phyloP scores from a whole-genome alignment of 495 filamentous ascomycete genomes.

The Tuber microsphaerosporum region DNA sequence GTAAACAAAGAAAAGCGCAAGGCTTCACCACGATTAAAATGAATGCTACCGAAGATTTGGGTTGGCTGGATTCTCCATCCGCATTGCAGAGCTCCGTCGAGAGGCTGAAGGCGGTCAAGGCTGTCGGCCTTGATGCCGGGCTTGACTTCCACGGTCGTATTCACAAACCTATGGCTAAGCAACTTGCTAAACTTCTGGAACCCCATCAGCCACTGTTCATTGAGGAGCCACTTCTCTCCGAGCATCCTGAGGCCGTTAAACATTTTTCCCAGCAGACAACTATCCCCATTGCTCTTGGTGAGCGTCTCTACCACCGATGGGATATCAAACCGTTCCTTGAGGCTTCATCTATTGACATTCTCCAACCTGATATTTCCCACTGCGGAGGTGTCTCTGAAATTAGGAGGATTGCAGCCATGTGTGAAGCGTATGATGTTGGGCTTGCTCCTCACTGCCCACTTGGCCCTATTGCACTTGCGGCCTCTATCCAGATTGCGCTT shows the following conservation, averaged over 20 bases:
- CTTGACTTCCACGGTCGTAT: constrained; percentile 74
- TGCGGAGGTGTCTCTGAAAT: constrained; percentile 70
- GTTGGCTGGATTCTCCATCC: constrained; percentile 68
- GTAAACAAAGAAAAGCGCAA: constrained; percentile 58
- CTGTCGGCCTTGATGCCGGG: constrained; percentile 62
- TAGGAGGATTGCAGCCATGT: constrained; percentile 63
- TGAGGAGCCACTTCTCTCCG: constrained; percentile 67
- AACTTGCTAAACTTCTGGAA: constrained; percentile 63
- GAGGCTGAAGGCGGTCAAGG: constrained; percentile 61
- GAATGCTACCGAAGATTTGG: constrained; percentile 73
- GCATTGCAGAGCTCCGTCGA: constrained; percentile 60
- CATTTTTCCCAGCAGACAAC: constrained; percentile 56
- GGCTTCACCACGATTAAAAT: constrained; percentile 71
- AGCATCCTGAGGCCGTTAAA: constrained; percentile 64
- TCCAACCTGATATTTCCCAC: constrained; percentile 72
- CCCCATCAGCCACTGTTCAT: constrained; percentile 70
- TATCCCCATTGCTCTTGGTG: constrained; percentile 67
- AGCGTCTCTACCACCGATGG: constrained; percentile 68
- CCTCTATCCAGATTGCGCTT: constrained; percentile 62
- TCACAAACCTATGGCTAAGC: constrained; percentile 76
- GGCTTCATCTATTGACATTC: constrained; percentile 60
- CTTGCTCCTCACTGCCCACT: constrained; percentile 72
- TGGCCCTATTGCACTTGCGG: constrained; percentile 68
- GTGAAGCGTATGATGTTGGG: constrained; percentile 70
- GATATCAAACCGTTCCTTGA: constrained; percentile 69